These are phyloP conservation scores for Penicillium sp. DNA, from an alignment of 2,329 filamentous ascomycete genomes.

Conservation along the genomic window DNA sequence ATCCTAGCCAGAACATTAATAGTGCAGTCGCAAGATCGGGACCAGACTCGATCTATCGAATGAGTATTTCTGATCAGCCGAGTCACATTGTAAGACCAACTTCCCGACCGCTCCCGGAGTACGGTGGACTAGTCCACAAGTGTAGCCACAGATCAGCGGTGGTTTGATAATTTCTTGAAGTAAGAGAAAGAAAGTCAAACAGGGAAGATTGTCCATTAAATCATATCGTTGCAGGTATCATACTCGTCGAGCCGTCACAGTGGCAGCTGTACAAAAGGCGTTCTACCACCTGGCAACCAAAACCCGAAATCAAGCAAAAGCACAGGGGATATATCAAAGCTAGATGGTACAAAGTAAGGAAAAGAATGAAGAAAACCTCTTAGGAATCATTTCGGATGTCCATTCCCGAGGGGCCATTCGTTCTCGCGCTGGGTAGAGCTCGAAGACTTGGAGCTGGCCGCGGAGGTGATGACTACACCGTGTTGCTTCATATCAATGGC, in stretches of 20 bases:
- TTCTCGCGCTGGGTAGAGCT: conserved; percentile 3
- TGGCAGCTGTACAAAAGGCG: neutral
- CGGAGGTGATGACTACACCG: conserved; percentile 19
- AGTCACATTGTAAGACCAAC: neutral
- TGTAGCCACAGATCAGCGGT: neutral
- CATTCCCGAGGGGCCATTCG: neutral
- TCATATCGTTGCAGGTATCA: neutral
- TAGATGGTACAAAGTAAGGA: neutral
- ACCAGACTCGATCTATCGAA: neutral
- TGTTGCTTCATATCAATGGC: conserved; percentile 20
- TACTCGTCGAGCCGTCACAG: neutral
- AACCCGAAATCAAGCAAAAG: neutral
- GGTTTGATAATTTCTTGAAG: neutral
- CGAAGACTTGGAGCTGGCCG: conserved; percentile 23
- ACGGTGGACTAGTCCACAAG: too few species aligned
- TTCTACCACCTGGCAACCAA: neutral
- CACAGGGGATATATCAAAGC: neutral
- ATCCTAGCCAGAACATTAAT: neutral
- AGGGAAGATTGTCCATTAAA: neutral
- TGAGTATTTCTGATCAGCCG: neutral
- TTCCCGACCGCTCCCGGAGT: neutral
- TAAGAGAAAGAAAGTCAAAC: too few species aligned
- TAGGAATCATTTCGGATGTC: neutral
- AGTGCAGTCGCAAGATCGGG: neutral
- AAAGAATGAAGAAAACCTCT: neutral